A percentile compares a stretch with the other conserved stretches of the same genome.
Conservation (phyloP, 2,329 filamentous ascomycete genomes). For the Ceratocystis albifundus region DNA sequence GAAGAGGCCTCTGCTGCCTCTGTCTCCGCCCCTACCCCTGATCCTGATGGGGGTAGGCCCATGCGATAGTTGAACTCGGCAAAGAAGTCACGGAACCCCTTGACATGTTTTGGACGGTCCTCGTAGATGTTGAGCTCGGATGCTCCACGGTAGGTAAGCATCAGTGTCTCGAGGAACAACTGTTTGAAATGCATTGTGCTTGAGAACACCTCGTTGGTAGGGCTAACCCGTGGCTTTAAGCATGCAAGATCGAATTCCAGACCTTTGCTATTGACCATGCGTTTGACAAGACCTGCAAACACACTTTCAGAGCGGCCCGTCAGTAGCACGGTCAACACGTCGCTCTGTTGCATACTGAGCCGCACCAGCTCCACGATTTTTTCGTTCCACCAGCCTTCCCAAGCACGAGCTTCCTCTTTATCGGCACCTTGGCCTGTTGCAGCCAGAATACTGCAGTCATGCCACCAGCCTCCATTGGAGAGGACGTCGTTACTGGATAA, state of each 20-base stretch:
- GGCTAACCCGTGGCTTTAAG: slow-evolving; percentile 74
- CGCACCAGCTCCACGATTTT: slow-evolving; percentile 69
- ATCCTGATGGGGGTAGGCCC: slow-evolving; percentile 27
- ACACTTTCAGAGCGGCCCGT: slow-evolving; percentile 71
- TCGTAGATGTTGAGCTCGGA: slow-evolving; percentile 72
- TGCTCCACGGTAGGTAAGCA: slow-evolving; percentile 75
- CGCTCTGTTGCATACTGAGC: slow-evolving; percentile 71
- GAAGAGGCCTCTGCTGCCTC: slow-evolving; percentile 34
- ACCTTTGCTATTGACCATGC: slow-evolving; percentile 64
- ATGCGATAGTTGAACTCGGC: slow-evolving; percentile 52
- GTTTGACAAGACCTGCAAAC: slow-evolving; percentile 69
- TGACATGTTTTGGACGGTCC: slow-evolving; percentile 56
- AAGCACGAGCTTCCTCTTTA: slow-evolving; percentile 69
- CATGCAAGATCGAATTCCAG: slow-evolving; percentile 81
- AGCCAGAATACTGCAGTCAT: slow-evolving; percentile 73
- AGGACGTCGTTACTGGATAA: slow-evolving; percentile 67
- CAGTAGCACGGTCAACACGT: slow-evolving; percentile 72
- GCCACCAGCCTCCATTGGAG: slow-evolving; percentile 89
- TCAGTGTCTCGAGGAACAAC: slow-evolving; percentile 62
- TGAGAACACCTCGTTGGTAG: slow-evolving; percentile 63
- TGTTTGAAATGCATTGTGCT: slow-evolving; percentile 93
- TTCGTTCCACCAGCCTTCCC: slow-evolving; percentile 97
- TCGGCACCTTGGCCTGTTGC: slow-evolving; percentile 75
- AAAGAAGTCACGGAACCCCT: slow-evolving; percentile 77
- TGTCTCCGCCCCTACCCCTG: slow-evolving; percentile 14